Conservation (phyloP, 352 stramenopile genomes). For the Thraustochytrium striatum region DNA sequence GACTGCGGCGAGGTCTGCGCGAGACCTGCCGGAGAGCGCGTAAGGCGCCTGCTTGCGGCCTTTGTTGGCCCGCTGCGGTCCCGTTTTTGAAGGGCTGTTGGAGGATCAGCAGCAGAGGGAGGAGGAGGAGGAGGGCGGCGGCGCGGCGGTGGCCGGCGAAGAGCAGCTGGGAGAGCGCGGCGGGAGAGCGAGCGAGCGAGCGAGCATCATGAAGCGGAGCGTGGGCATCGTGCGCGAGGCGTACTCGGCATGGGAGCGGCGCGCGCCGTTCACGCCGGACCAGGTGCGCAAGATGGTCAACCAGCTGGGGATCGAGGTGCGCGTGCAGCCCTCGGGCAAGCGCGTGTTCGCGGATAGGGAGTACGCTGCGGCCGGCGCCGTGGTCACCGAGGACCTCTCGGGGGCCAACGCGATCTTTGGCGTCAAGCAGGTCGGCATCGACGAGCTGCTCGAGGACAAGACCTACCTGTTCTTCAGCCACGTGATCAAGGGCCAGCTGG, state of each 20-base stretch:
- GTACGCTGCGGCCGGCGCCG: conserved; percentile 79
- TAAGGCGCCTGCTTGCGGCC: too few species aligned
- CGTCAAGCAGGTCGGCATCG: conserved; percentile 84
- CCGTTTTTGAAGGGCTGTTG: not conserved
- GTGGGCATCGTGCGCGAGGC: conserved; percentile 42
- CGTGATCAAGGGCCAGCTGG: conserved; percentile 90
- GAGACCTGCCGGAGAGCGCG: too few species aligned
- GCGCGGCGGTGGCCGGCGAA: too few species aligned
- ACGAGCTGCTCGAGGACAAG: conserved; percentile 76
- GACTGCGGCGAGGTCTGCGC: too few species aligned
- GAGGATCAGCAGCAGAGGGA: not conserved
- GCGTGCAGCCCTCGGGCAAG: conserved; percentile 83
- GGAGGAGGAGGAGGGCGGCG: not conserved
- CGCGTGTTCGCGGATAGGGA: conserved; percentile 87
- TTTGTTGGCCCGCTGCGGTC: not conserved
- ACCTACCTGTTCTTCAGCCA: conserved; percentile 95
- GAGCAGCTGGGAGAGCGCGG: too few species aligned
- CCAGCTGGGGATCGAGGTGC: conserved; percentile 69
- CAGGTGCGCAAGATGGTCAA: conserved; percentile 37
- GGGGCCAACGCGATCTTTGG: conserved; percentile 83
- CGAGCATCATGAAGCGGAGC: not conserved
- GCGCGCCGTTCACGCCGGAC: conserved; percentile 35
- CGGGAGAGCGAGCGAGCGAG: not conserved
- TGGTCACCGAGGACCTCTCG: conserved; percentile 77
- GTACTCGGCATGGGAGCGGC: conserved; percentile 36